A percentile compares a stretch with the other conserved stretches of the same genome.
Conservation (phyloP, 306 rosid genomes). For the Rubus idaeus region DNA sequence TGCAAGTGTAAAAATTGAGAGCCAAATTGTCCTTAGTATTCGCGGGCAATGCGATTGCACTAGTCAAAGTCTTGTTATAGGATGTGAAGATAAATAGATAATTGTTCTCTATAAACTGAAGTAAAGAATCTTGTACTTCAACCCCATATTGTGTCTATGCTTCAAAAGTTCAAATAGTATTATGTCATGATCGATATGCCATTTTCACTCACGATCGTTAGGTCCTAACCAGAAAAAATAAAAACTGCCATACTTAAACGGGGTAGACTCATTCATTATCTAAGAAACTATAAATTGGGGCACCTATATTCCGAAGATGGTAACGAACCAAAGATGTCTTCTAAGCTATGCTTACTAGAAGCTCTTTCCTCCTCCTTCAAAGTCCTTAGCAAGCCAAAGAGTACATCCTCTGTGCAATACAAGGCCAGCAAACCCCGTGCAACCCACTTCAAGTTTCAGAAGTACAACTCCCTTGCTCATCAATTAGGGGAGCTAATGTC, state of each 20-base stretch:
- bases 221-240: not conserved
- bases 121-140: not conserved
- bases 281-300: not conserved
- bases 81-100: not conserved
- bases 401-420: not conserved
- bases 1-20: too few species aligned
- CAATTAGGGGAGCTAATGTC: slow-evolving; percentile 13
- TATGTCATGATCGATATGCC: too few species aligned
- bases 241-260: not conserved
- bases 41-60: too few species aligned
- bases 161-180: not conserved
- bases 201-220: not conserved
- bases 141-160: not conserved
- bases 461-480: slow-evolving; percentile 21
- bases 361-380: slow-evolving; percentile 10
- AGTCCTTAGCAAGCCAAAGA: slow-evolving; percentile 13
- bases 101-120: not conserved
- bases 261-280: slow-evolving; percentile 1
- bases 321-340: slow-evolving; percentile 15
- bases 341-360: slow-evolving; percentile 1
- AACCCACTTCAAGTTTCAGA: slow-evolving; percentile 19
- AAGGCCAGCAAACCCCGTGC: slow-evolving; percentile 14
- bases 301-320: not conserved
- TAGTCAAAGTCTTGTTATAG: too few species aligned
- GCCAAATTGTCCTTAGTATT: too few species aligned